Percentiles rank a stretch among this genome's conserved stretches.
These are phyloP conservation scores for Malus hybrid DNA, from an alignment of 331 rosid species.

Conservation along the genomic window DNA sequence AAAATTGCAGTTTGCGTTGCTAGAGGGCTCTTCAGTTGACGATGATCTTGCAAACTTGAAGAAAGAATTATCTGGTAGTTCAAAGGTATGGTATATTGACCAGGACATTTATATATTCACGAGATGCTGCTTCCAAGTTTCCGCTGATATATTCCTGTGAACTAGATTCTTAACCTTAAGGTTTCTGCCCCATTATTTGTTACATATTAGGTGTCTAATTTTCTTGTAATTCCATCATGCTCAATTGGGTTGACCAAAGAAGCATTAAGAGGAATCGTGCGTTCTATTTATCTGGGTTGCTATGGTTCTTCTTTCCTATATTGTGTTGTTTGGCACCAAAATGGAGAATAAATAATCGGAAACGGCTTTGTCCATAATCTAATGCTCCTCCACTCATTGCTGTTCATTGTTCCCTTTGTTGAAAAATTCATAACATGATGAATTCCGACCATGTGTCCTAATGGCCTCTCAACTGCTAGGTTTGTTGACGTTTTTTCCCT, in stretches of 20 bases:
- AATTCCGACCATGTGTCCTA: constrained; percentile 7
- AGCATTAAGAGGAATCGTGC: neutral
- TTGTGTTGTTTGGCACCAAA: neutral
- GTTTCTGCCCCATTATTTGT: neutral
- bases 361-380: neutral
- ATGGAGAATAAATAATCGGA: neutral
- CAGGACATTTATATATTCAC: neutral
- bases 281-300: neutral
- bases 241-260: neutral
- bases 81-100: constrained; percentile 43
- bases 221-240: neutral
- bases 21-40: constrained; percentile 82
- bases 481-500: neutral
- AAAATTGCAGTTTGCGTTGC: constrained; percentile 79
- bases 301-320: neutral
- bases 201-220: neutral
- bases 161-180: neutral
- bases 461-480: neutral
- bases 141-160: neutral
- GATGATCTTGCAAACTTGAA: constrained; percentile 72
- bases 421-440: neutral
- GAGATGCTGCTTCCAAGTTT: neutral
- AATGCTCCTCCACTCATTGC: neutral
- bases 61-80: constrained; percentile 63
- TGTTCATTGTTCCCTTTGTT: neutral